Evolutionary conservation across 2,329 filamentous ascomycete genomes (phyloP).

Genomic region (Penicillium sp.): DNA sequence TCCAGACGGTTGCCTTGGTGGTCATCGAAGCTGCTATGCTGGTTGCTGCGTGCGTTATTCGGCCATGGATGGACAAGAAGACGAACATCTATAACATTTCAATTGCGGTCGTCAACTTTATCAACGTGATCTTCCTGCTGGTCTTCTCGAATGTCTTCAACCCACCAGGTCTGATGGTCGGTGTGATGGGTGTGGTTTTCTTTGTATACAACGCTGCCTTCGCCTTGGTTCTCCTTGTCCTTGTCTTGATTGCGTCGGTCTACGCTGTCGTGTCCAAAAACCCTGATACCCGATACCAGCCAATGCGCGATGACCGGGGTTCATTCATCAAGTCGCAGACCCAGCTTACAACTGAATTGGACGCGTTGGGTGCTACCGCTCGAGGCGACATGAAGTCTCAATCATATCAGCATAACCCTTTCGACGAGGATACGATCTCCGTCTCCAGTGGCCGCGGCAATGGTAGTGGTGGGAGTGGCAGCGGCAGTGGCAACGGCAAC

Average conservation of each 20-base stretch:
- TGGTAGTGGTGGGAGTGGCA: constrained; percentile 52
- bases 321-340: constrained; percentile 98
- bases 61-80: constrained; percentile 98
- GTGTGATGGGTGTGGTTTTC: constrained; percentile 84
- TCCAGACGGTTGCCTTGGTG: constrained; percentile 78
- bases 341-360: constrained; percentile 80
- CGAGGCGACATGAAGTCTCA: constrained; percentile 71
- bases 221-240: constrained; percentile 75
- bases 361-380: constrained; percentile 84
- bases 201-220: constrained; percentile 86
- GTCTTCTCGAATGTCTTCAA: constrained; percentile 86
- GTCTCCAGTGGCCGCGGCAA: constrained; percentile 54
- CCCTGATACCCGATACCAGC: constrained; percentile 90
- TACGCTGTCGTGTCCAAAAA: constrained; percentile 89
- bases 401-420: constrained; percentile 58
- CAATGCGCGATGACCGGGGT: constrained; percentile 92
- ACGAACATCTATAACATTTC: constrained; percentile 96
- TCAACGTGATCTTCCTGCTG: constrained; percentile 85
- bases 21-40: constrained; percentile 78
- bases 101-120: constrained; percentile 84
- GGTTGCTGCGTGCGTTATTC: constrained; percentile 73
- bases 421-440: constrained; percentile 71
- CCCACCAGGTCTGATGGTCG: constrained; percentile 77
- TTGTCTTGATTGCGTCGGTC: constrained; percentile 73
- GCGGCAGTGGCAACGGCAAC: constrained; percentile 28